Evolutionary conservation across 495 filamentous ascomycete genomes (phyloP), one percentile per base, ranked within the genome.

Genomic region (Penicillium coprophilum): DNA sequence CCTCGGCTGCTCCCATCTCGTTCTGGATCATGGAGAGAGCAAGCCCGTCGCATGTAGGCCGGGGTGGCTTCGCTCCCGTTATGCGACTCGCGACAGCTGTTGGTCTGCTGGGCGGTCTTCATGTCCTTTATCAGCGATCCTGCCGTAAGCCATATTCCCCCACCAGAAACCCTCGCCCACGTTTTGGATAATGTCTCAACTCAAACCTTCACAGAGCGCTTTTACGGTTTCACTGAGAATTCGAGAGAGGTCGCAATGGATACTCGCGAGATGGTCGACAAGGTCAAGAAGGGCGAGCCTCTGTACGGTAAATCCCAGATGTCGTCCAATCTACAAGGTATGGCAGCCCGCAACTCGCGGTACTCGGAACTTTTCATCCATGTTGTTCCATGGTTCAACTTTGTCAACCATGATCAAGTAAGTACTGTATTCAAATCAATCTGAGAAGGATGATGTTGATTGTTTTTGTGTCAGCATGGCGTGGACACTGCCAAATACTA

Each of bases 401-500:
- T 97, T 72, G 93, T 96, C 58, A 97, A 98, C 71, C 94, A 98
- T 76, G 87, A 85, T 63, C 91, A 87, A 73, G 85, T 87, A 68
- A 64, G 71, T 62, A 47, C 40, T 24, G 19, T 27, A 15, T 44
- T 27, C 6, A 20, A 9, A 9, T 34, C 21, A 4, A n/a, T 27
- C 0, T 27, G 8, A 3, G 19, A 11, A 3, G 10, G 6, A 32
- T 44, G 13, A 55, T 46, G 43, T 52, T 67, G 43, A 75, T 58
- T 36, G 12, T 41, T 45, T 46, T 23, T 27, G 20, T 7, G 64
- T 40, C 20, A 96, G 82, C 94, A 98, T 71, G 94, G 94, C 60
- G 88, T 98, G 52, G 95, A 98, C 72, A 98, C 94, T 27, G 90
- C 91, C 54, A 98, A 98, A 77, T 98, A 98, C 77, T 98, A 96